phyloP scores from a whole-genome alignment of 192 early-diverging fungal genomes.

The Mortierella alpina region DNA sequence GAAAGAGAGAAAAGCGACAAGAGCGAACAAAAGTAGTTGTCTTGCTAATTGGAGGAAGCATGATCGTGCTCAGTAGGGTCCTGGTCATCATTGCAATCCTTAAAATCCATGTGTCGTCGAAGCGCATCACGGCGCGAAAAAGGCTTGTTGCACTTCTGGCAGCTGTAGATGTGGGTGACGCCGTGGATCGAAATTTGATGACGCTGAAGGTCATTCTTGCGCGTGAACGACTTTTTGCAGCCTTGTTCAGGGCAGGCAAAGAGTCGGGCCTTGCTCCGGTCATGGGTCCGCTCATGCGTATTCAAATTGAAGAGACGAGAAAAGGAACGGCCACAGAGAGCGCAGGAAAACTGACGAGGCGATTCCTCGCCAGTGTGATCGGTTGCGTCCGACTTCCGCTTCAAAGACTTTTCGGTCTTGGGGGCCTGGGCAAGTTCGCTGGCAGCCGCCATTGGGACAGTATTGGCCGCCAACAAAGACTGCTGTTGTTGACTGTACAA shows the following conservation, averaged over 20 bases:
- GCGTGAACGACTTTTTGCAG: slow-evolving; percentile 76
- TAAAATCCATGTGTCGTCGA: slow-evolving; percentile 37
- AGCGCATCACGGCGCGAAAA: slow-evolving; percentile 67
- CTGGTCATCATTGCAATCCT: slow-evolving; percentile 24
- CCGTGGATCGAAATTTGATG: slow-evolving; percentile 70
- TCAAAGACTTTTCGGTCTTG: slow-evolving; percentile 30
- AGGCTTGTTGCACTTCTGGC: slow-evolving; percentile 60
- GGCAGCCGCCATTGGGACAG: background rate
- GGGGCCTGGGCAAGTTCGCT: background rate
- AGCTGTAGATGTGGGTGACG: slow-evolving; percentile 61
- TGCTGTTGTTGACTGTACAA: slow-evolving; percentile 31
- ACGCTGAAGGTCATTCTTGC: slow-evolving; percentile 82
- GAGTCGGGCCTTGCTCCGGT: slow-evolving; percentile 62
- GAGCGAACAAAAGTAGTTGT: background rate
- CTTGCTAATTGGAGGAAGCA: slow-evolving; percentile 17
- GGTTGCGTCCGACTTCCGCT: slow-evolving; percentile 47
- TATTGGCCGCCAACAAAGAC: background rate
- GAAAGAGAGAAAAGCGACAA: background rate
- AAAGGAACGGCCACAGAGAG: slow-evolving; percentile 76
- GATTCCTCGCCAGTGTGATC: slow-evolving; percentile 29
- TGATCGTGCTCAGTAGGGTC: slow-evolving; percentile 9
- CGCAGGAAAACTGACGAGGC: slow-evolving; percentile 61
- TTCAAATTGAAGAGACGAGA: slow-evolving; percentile 85
- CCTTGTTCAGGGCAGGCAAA: slow-evolving; percentile 64
- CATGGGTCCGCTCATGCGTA: slow-evolving; percentile 80